phyloP scores from a whole-genome alignment of 1,284 basidiomycete genomes.

The Clitocybe nebularis region DNA sequence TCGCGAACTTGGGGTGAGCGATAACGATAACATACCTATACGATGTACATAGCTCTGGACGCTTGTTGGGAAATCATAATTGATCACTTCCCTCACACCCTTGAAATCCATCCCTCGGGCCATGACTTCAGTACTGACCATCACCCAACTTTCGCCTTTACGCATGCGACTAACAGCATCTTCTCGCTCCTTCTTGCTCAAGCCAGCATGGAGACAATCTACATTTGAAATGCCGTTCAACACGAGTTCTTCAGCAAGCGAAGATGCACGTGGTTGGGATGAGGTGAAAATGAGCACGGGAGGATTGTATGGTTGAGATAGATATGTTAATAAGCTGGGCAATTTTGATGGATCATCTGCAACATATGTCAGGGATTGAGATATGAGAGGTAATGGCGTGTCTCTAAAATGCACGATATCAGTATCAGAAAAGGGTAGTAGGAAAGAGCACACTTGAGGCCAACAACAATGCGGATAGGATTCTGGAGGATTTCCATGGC shows the following conservation, averaged over 20 bases:
- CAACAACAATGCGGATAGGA: conserved; percentile 89
- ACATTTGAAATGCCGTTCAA: conserved; percentile 84
- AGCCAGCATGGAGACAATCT: conserved; percentile 88
- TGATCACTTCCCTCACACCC: conserved; percentile 92
- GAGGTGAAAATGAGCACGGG: conserved; percentile 94
- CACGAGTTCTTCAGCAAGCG: conserved; percentile 84
- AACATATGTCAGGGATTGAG: conserved; percentile 87
- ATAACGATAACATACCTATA: conserved; percentile 56
- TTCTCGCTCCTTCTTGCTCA: conserved; percentile 85
- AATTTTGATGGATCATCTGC: conserved; percentile 93
- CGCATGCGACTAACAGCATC: conserved; percentile 84
- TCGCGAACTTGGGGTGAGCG: background rate
- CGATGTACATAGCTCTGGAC: conserved; percentile 95
- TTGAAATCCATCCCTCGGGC: conserved; percentile 98
- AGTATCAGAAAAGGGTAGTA: conserved; percentile 5
- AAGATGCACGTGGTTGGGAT: conserved; percentile 86
- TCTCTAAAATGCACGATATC: conserved; percentile 53
- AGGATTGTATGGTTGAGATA: conserved; percentile 85
- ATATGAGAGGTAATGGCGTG: conserved; percentile 77
- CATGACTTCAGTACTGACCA: conserved; percentile 94
- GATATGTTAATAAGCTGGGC: conserved; percentile 76
- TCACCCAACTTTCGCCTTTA: conserved; percentile 84
- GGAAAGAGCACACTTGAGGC: conserved; percentile 69
- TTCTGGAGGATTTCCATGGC: conserved; percentile 82
- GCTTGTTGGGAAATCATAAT: conserved; percentile 93